These are phyloP conservation scores for Pezicula neosporulosa DNA, from an alignment of 2,329 filamentous ascomycete genomes.

Conservation along the genomic window DNA sequence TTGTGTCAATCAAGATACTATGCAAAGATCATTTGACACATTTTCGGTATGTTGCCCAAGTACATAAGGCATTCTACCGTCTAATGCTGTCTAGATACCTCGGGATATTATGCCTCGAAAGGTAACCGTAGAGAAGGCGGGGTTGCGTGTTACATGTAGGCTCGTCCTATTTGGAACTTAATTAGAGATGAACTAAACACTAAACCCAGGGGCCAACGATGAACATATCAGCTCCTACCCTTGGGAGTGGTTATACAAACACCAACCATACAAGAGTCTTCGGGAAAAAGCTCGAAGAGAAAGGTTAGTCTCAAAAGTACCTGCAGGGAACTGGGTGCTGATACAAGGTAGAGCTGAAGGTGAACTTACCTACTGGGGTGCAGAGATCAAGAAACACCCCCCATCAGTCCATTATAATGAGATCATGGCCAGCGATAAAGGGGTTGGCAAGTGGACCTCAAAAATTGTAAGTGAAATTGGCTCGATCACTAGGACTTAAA, in stretches of 20 bases:
- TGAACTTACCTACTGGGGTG: slow-evolving; percentile 32
- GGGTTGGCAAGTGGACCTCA: slow-evolving; percentile 59
- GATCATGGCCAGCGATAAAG: slow-evolving; percentile 53
- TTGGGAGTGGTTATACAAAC: slow-evolving; percentile 56
- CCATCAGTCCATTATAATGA: slow-evolving; percentile 59
- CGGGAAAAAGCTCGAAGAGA: slow-evolving; percentile 19
- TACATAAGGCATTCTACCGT: slow-evolving; percentile 5
- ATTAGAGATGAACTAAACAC: slow-evolving; percentile 7
- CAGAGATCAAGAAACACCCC: slow-evolving; percentile 36
- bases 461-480: slow-evolving; percentile 50
- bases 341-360: slow-evolving; percentile 7
- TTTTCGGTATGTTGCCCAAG: slow-evolving; percentile 51
- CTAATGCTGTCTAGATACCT: slow-evolving; percentile 38
- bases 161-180: slow-evolving; percentile 2
- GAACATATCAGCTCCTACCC: slow-evolving; percentile 66
- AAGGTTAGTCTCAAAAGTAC: slow-evolving; percentile 22
- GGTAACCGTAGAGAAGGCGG: slow-evolving; percentile 30
- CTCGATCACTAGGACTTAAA: neutral
- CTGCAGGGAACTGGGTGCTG: slow-evolving; percentile 17
- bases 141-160: slow-evolving; percentile 49
- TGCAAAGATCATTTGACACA: slow-evolving; percentile 65
- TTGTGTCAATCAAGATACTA: slow-evolving; percentile 68
- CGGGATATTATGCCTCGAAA: slow-evolving; percentile 31
- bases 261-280: slow-evolving; percentile 32
- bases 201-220: slow-evolving; percentile 57